A percentile compares a stretch with the other conserved stretches of the same genome.
Evolutionary conservation across 805 yeast genomes (phyloP).

Genomic region (Candida ficus): DNA sequence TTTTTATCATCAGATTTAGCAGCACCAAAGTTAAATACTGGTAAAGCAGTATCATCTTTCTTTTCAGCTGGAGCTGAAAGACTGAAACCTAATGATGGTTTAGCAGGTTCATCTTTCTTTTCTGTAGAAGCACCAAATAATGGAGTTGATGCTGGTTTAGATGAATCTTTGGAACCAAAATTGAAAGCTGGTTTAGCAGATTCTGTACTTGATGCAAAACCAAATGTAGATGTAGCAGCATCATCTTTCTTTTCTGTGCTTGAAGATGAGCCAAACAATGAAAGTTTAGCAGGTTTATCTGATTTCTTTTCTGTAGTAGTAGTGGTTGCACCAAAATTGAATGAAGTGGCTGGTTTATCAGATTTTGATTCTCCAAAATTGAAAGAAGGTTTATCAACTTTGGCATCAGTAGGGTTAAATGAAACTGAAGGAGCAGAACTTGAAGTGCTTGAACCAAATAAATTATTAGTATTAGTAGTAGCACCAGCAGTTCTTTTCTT

Average conservation of each 20-base stretch:
- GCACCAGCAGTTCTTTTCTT: slow-evolving; percentile 2
- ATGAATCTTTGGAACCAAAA: background rate
- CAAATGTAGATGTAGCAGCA: background rate
- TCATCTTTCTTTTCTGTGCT: slow-evolving; percentile 3
- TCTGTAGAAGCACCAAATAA: slow-evolving; percentile 1
- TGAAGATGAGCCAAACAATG: slow-evolving; percentile 11
- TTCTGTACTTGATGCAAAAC: background rate
- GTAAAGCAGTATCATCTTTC: too few species aligned
- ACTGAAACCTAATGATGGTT: too few species aligned
- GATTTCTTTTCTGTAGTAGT: too few species aligned
- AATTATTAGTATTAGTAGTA: too few species aligned
- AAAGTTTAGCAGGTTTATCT: slow-evolving; percentile 10
- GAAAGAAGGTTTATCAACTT: slow-evolving; percentile 5
- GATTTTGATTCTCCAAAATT: slow-evolving; percentile 6
- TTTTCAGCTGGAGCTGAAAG: too few species aligned
- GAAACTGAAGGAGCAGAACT: slow-evolving; percentile 2
- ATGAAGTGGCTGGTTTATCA: background rate
- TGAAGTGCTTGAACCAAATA: background rate
- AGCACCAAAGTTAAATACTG: too few species aligned
- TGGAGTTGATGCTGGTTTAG: too few species aligned
- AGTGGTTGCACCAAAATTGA: background rate
- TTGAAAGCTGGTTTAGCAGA: background rate
- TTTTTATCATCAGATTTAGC: too few species aligned
- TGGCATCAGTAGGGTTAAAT: background rate
- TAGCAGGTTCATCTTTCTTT: slow-evolving; percentile 9